Evolutionary conservation across 352 stramenopile genomes (phyloP).

Genomic region (Globisporangium splendens): DNA sequence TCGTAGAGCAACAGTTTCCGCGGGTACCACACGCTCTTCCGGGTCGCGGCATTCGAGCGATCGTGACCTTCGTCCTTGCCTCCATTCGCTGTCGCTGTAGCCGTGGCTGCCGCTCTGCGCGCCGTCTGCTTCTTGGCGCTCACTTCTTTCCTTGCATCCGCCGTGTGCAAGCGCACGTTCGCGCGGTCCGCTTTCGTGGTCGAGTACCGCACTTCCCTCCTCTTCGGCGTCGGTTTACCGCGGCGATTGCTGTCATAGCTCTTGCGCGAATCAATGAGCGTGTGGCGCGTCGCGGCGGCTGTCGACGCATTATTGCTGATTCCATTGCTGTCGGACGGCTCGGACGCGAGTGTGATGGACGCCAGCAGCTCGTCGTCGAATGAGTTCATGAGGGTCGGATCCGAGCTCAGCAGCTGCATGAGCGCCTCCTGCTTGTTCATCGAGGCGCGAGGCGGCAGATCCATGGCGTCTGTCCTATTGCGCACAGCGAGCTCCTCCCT

Average conservation of each 20-base stretch:
- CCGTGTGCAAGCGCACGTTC: slow-evolving; percentile 17
- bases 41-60: slow-evolving; percentile 8
- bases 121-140: neutral
- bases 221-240: too few relatives aligned
- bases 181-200: neutral
- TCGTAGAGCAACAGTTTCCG: slow-evolving; percentile 28
- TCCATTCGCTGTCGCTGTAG: slow-evolving; percentile 20
- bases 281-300: slow-evolving; percentile 3
- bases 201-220: neutral
- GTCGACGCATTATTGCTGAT: neutral
- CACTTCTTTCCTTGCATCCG: slow-evolving; percentile 12
- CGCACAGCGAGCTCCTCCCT: neutral
- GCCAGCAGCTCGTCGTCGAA: slow-evolving; percentile 36
- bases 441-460: slow-evolving; percentile 17
- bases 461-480: slow-evolving; percentile 1
- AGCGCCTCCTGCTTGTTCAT: slow-evolving; percentile 39
- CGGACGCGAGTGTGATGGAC: slow-evolving; percentile 29
- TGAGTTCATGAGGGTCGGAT: slow-evolving; percentile 35
- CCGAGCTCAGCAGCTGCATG: slow-evolving; percentile 37
- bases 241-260: slow-evolving; percentile 4
- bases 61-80: slow-evolving; percentile 15
- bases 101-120: slow-evolving; percentile 6
- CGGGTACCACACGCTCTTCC: slow-evolving; percentile 11
- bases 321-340: neutral
- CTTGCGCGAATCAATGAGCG: slow-evolving; percentile 14